Conservation (phyloP, 2,329 filamentous ascomycete species). For the Parastagonospora avenae region DNA sequence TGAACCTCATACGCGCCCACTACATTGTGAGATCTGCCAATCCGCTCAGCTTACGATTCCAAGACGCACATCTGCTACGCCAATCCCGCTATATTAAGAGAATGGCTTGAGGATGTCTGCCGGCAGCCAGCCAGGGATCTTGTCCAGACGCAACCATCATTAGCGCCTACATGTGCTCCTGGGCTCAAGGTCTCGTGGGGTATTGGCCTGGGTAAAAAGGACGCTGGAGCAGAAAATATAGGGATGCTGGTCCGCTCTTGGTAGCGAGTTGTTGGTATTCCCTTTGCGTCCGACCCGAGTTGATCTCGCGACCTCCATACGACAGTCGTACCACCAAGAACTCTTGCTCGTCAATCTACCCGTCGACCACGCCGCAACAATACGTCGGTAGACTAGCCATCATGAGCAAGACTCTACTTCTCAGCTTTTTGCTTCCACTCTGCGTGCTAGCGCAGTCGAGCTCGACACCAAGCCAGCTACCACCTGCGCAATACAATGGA, state of each 20-base stretch:
- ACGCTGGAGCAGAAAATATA: constrained; percentile 40
- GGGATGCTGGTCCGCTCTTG: constrained; percentile 32
- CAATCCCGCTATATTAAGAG: constrained; percentile 38
- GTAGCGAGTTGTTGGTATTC: constrained; percentile 29
- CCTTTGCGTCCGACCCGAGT: constrained; percentile 23
- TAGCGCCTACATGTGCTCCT: constrained; percentile 30
- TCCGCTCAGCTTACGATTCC: constrained; percentile 28
- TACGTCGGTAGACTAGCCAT: constrained; percentile 15
- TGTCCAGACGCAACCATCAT: constrained; percentile 34
- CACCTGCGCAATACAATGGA: constrained; percentile 43
- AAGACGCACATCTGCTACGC: constrained; percentile 33
- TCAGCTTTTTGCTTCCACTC: constrained; percentile 34
- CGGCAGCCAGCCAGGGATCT: constrained; percentile 27
- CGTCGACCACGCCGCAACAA: constrained; percentile 17
- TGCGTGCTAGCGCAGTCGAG: constrained; percentile 33
- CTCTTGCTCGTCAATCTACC: constrained; percentile 12
- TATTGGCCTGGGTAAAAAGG: constrained; percentile 29
- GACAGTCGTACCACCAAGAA: constrained; percentile 32
- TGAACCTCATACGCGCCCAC: constrained; percentile 42
- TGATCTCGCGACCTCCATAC: constrained; percentile 38
- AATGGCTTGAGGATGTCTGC: constrained; percentile 20
- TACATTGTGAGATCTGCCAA: constrained; percentile 31
- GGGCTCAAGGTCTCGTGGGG: constrained; percentile 30
- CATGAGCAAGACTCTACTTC: constrained; percentile 34
- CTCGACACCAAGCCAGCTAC: constrained; percentile 24